Evolutionary conservation across 192 early-diverging fungal species (phyloP), one percentile per base, ranked within the genome.

Genomic region (Backusella circina): DNA sequence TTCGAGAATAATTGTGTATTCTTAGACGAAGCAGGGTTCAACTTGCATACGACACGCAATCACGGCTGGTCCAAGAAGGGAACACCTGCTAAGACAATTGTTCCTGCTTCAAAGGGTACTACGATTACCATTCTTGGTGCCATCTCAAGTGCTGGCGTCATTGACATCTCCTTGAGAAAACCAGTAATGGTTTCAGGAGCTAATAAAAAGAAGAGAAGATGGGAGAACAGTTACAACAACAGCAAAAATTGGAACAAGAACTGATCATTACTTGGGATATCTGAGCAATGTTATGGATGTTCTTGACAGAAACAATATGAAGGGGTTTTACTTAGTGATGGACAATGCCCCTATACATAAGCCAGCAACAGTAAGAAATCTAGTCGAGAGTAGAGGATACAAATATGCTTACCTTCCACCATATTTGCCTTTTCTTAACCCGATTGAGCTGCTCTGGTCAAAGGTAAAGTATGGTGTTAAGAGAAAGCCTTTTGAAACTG

Each of bases 1-100:
- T 67, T n/a, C 4, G 21, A 28, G 12, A 28, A 10, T 10, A 36
- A 71, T 23, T 39, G 61, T 28, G 70, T 77, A 18, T 77, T 77
- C 37, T 71, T 77, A 9, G 76, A 77, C 72, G 76, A 71, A 35
- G 76, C 76, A 41, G 76, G 76, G 5, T 77, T 77, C 71, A 67
- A 77, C 66, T 35, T 77, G 12, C 76, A 77, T n/a, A 77, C 47
- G 51, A 30, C 9, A 70, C 70, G 65, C 16, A 67, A 28, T 12
- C 28, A 31, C 2, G 65, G 65, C 30, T 67, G 65, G 65, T 28
- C 65, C 1, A 16, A 28, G 9, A 67, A 33, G 7, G 65, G 32
- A 67, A 16, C 15, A 10, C 5, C 65, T 16, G 30, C 65, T 67
- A 67, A 33, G 30, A 33, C 35, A 6, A 67, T 15, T 10, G 65